Conservation (phyloP, 306 rosid species). For the Gastrolobium villosum region DNA sequence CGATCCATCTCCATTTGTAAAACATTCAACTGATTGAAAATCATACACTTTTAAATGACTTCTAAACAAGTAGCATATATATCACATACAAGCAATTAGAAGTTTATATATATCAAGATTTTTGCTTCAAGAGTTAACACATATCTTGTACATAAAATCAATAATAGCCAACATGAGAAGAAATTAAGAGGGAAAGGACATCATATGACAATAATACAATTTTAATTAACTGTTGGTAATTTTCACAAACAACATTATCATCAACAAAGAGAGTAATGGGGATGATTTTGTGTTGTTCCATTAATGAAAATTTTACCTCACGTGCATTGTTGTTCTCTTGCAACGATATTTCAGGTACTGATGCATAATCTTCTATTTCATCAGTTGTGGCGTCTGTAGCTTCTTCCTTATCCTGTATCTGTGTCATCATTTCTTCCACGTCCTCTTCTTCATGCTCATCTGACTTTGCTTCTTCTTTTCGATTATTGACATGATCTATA, state of each 20-base stretch:
- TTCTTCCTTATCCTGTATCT: constrained; percentile 33
- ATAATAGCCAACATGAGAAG: background rate
- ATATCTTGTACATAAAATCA: too few relatives aligned
- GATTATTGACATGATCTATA: constrained; percentile 39
- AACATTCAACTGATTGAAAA: constrained; percentile 47
- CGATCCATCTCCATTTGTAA: constrained; percentile 69
- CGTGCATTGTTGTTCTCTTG: constrained; percentile 34
- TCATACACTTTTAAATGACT: background rate
- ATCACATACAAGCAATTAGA: too few relatives aligned
- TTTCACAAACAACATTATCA: too few relatives aligned
- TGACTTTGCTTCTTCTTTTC: background rate
- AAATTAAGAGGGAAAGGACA: too few relatives aligned
- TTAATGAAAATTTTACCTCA: constrained; percentile 42
- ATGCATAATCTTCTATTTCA: constrained; percentile 56
- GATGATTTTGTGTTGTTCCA: background rate
- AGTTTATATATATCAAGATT: too few relatives aligned
- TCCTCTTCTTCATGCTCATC: background rate
- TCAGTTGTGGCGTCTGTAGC: constrained; percentile 43
- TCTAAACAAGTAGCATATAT: too few relatives aligned
- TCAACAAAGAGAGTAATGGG: too few relatives aligned
- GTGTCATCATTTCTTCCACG: background rate
- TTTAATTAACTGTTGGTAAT: too few relatives aligned
- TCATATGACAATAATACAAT: too few relatives aligned
- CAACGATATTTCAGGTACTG: constrained; percentile 46
- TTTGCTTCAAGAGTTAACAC: too few relatives aligned